Evolutionary conservation across 1,284 basidiomycete genomes (phyloP).

Genomic region (Cerrena zonata): DNA sequence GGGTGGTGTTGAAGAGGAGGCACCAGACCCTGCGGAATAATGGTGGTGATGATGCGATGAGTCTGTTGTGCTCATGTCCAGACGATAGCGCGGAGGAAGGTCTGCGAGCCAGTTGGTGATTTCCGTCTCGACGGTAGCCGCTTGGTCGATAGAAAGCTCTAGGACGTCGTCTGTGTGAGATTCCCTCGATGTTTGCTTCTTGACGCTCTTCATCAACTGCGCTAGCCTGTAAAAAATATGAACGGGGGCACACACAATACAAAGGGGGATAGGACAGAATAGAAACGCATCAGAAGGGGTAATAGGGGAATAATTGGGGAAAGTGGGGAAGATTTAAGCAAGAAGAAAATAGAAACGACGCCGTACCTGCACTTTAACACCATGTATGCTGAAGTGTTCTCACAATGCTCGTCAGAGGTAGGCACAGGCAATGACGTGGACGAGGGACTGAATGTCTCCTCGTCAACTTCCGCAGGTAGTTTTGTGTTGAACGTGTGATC

Average conservation of each 20-base stretch:
- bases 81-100: conserved; percentile 40
- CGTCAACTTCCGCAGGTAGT: conserved; percentile 45
- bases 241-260: background rate
- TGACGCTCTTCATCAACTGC: conserved; percentile 46
- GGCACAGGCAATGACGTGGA: conserved; percentile 38
- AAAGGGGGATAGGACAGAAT: background rate
- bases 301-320: too few relatives aligned
- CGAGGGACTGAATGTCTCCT: conserved; percentile 41
- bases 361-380: conserved; percentile 43
- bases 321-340: too few relatives aligned
- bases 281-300: conserved; percentile 1
- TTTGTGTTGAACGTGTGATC: conserved; percentile 43
- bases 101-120: conserved; percentile 48
- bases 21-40: conserved; percentile 22
- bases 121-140: conserved; percentile 49
- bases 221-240: conserved; percentile 31
- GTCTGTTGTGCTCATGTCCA: conserved; percentile 32
- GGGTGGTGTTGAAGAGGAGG: conserved; percentile 14
- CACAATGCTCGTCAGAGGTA: conserved; percentile 21
- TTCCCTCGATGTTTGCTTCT: conserved; percentile 38
- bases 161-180: conserved; percentile 27
- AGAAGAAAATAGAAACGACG: too few relatives aligned
- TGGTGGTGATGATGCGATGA: too few relatives aligned
- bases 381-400: conserved; percentile 37
- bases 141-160: conserved; percentile 46